Percentiles rank a stretch among this genome's conserved stretches.
phyloP scores from a whole-genome alignment of 208 protist species.

The Leishmania tarentolae region DNA sequence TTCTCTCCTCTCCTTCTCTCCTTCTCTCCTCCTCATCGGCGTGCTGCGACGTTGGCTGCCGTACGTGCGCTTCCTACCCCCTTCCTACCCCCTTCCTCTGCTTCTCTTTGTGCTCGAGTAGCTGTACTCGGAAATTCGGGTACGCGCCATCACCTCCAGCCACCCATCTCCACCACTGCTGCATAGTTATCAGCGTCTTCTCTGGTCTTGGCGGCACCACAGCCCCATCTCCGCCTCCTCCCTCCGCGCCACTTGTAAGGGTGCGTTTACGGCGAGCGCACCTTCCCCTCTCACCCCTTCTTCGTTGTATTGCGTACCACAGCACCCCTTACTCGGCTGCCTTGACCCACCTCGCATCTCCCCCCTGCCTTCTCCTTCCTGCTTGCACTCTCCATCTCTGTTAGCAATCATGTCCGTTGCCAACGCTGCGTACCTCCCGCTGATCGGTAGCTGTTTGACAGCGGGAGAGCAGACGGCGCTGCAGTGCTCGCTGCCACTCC shows the following conservation, averaged over 20 bases:
- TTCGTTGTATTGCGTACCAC: background rate
- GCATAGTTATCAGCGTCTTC: background rate
- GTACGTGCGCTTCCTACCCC: background rate
- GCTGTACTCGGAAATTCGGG: background rate
- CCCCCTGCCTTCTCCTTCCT: background rate
- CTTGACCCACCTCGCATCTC: background rate
- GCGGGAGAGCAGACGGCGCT: constrained; percentile 73
- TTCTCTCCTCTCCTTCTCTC: background rate
- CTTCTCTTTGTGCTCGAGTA: background rate
- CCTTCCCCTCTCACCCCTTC: background rate
- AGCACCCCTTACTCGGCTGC: background rate
- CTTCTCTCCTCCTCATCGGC: background rate
- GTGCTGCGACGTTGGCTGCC: background rate
- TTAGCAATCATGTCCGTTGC: constrained; percentile 43
- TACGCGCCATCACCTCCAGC: background rate
- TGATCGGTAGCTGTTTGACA: constrained; percentile 61
- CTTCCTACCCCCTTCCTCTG: background rate
- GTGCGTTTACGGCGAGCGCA: background rate
- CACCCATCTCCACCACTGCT: background rate
- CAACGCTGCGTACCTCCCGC: constrained; percentile 61
- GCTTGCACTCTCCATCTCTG: background rate
- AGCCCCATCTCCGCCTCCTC: background rate
- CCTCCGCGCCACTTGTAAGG: background rate
- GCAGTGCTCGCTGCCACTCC: constrained; percentile 79
- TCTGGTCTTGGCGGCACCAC: background rate